These are phyloP conservation scores for Cephalotrichum gorgonifer DNA, from an alignment of 2,329 filamentous ascomycete genomes.

Conservation along the genomic window DNA sequence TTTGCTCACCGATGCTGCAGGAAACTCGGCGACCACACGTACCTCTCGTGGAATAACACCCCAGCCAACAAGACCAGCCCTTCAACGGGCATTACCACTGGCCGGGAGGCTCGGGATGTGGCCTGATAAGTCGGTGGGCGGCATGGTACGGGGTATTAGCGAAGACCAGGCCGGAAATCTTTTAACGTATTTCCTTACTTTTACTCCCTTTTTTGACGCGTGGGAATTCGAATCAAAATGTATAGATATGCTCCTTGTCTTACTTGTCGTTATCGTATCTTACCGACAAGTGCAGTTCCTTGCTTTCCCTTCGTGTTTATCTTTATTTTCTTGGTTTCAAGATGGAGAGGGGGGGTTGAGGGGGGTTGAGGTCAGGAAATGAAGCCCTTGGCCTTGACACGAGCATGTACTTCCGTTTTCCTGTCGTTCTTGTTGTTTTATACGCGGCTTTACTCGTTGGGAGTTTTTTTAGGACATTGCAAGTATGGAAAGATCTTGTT, in stretches of 20 bases:
- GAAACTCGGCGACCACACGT: slow-evolving; percentile 96
- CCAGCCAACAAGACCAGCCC: slow-evolving; percentile 32
- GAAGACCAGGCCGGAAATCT: not conserved
- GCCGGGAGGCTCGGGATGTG: slow-evolving; percentile 42
- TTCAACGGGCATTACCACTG: slow-evolving; percentile 35
- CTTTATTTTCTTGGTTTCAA: not conserved
- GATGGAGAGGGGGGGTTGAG: not conserved
- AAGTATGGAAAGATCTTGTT: not conserved
- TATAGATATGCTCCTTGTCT: not conserved
- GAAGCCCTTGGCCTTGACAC: too few relatives aligned
- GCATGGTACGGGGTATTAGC: not conserved
- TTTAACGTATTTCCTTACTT: not conserved
- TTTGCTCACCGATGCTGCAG: slow-evolving; percentile 31
- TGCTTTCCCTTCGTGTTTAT: not conserved
- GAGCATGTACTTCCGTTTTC: too few relatives aligned
- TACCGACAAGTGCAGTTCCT: not conserved
- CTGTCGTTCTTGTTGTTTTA: too few relatives aligned
- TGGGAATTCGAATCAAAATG: not conserved
- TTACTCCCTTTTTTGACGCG: not conserved
- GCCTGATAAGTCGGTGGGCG: slow-evolving; percentile 19
- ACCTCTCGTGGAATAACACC: slow-evolving; percentile 82
- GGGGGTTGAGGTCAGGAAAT: not conserved
- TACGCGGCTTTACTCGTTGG: not conserved
- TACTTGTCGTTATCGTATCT: not conserved
- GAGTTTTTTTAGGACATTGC: not conserved